Percentiles rank a stretch among this genome's conserved stretches.
Conservation (phyloP, 768 basidiomycete species). For the Scleroderma bovista region DNA sequence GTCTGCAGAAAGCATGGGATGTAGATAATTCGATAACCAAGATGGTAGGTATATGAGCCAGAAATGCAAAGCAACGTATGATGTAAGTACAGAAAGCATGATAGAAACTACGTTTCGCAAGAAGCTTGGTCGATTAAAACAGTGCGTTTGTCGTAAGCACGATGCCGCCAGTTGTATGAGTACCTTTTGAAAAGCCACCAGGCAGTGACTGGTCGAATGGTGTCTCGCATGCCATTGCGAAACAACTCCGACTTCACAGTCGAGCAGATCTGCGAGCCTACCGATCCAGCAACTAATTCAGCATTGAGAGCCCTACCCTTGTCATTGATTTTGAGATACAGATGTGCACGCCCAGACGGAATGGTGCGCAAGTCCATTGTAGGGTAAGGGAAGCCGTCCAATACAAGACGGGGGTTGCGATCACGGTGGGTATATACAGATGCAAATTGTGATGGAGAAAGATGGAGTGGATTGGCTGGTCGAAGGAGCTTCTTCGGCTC, state of each 20-base stretch:
- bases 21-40: too few relatives aligned
- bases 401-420: constrained; percentile 13
- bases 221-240: constrained; percentile 28
- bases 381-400: constrained; percentile 27
- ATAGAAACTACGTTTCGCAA: too few relatives aligned
- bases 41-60: too few relatives aligned
- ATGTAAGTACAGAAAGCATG: too few relatives aligned
- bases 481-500: constrained; percentile 29
- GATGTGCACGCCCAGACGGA: constrained; percentile 24
- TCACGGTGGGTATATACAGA: constrained; percentile 20
- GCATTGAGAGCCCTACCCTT: constrained; percentile 20
- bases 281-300: constrained; percentile 25
- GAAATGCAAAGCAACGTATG: too few relatives aligned
- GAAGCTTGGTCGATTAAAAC: neutral
- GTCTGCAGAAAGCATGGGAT: too few relatives aligned
- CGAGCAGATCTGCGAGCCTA: constrained; percentile 26
- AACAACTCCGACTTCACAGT: constrained; percentile 26
- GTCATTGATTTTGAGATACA: constrained; percentile 27
- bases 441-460: constrained; percentile 22
- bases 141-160: neutral
- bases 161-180: neutral
- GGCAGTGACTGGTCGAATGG: constrained; percentile 23
- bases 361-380: constrained; percentile 23
- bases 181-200: constrained; percentile 26
- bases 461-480: constrained; percentile 20